phyloP scores from a whole-genome alignment of 345 rosid genomes.

The Eutrema yunnanense region DNA sequence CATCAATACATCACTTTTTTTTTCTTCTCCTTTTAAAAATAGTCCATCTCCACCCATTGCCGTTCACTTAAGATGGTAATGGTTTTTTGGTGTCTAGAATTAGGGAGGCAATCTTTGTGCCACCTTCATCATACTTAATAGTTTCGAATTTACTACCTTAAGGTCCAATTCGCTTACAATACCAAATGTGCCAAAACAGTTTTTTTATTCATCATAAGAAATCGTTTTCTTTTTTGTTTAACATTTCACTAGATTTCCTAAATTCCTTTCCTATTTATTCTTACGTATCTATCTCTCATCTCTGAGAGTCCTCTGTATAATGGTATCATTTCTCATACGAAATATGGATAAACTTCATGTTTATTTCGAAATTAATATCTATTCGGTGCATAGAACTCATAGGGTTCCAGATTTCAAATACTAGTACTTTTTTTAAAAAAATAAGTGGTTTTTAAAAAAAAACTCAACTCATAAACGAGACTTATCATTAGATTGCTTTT shows the following conservation, averaged over 20 bases:
- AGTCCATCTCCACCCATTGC: neutral
- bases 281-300: neutral
- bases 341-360: constrained; percentile 7
- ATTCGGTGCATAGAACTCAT: no score
- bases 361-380: neutral
- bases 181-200: no score
- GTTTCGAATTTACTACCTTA: neutral
- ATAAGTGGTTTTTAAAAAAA: neutral
- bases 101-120: constrained; percentile 17
- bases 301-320: neutral
- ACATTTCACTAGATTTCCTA: neutral
- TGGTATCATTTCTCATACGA: neutral
- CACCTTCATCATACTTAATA: constrained; percentile 14
- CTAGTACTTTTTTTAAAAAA: neutral
- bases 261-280: neutral
- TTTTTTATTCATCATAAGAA: neutral
- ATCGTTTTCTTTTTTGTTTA: neutral
- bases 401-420: neutral
- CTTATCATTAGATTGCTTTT: neutral
- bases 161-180: no score
- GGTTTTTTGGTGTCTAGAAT: constrained; percentile 12
- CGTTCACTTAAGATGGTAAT: neutral
- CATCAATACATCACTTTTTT: constrained; percentile 2
- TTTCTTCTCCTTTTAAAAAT: neutral
- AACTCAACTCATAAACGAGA: neutral